Evolutionary conservation across 2,329 filamentous ascomycete species (phyloP).

Genomic region (Xylaria arbuscula): DNA sequence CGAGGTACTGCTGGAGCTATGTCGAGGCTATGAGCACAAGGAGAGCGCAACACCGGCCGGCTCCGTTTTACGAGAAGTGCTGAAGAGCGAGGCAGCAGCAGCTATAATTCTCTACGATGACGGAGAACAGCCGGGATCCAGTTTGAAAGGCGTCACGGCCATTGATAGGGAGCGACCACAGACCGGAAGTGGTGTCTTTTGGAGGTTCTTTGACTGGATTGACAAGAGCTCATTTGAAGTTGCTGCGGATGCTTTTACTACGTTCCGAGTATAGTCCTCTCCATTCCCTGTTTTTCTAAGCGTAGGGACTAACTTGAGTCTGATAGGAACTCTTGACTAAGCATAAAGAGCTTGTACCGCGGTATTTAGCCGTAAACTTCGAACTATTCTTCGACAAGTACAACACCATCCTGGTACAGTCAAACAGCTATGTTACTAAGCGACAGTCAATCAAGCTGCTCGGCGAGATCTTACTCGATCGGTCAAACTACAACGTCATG

Average conservation of each 20-base stretch:
- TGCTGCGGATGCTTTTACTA: conserved; percentile 96
- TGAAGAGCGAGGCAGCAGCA: conserved; percentile 90
- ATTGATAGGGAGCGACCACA: conserved; percentile 82
- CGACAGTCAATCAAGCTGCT: conserved; percentile 97
- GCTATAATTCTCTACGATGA: conserved; percentile 95
- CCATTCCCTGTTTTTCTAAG: neutral
- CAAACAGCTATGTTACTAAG: conserved; percentile 97
- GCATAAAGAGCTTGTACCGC: conserved; percentile 90
- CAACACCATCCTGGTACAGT: conserved; percentile 87
- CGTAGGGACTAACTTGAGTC: conserved; percentile 33
- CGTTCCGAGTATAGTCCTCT: conserved; percentile 76
- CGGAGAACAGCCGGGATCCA: conserved; percentile 75
- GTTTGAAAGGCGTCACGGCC: conserved; percentile 77
- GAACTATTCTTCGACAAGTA: conserved; percentile 93
- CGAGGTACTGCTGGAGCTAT: conserved; percentile 87
- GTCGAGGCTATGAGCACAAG: conserved; percentile 87
- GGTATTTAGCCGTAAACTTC: conserved; percentile 90
- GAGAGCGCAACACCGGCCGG: conserved; percentile 94
- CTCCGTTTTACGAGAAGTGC: conserved; percentile 85
- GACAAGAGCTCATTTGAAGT: conserved; percentile 97
- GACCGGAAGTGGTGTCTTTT: conserved; percentile 87
- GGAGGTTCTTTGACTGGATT: conserved; percentile 97
- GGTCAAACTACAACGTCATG: conserved; percentile 98
- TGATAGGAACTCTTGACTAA: conserved; percentile 84
- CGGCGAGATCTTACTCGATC: conserved; percentile 92